Conservation (phyloP, 2,329 filamentous ascomycete species). For the Onygenales sp. region DNA sequence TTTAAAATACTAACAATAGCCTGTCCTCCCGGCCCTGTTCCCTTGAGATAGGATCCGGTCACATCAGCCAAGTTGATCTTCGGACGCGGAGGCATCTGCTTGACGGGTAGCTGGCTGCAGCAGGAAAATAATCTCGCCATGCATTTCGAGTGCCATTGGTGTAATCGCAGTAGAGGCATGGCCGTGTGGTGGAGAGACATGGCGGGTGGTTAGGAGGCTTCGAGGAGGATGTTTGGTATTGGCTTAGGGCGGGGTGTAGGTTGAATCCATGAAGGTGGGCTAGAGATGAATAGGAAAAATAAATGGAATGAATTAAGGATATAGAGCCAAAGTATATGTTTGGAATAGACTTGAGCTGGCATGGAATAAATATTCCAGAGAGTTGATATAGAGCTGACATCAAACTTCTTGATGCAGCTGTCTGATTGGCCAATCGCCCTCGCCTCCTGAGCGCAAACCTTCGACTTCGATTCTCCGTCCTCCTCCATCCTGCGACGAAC, state of each 20-base stretch:
- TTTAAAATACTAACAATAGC: constrained; percentile 59
- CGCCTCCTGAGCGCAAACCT: too few species aligned
- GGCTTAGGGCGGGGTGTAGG: background rate
- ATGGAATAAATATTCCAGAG: too few species aligned
- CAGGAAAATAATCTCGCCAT: constrained; percentile 15
- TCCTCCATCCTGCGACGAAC: too few species aligned
- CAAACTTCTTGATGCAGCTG: too few species aligned
- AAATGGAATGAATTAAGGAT: too few species aligned
- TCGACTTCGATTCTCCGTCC: too few species aligned
- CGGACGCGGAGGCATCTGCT: constrained; percentile 66
- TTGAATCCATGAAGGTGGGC: background rate
- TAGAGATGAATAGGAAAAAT: too few species aligned
- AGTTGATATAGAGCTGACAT: too few species aligned
- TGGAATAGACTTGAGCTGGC: too few species aligned
- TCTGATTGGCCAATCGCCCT: too few species aligned
- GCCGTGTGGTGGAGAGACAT: background rate
- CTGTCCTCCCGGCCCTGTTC: constrained; percentile 85
- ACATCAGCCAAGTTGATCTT: constrained; percentile 69
- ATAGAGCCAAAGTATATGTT: too few species aligned
- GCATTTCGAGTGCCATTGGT: background rate
- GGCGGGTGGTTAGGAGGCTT: background rate
- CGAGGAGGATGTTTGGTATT: background rate
- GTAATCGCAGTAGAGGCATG: background rate
- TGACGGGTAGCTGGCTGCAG: constrained; percentile 26
- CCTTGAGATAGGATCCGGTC: constrained; percentile 78